Conservation (phyloP, 805 yeast species). For the Torulaspora franciscae region DNA sequence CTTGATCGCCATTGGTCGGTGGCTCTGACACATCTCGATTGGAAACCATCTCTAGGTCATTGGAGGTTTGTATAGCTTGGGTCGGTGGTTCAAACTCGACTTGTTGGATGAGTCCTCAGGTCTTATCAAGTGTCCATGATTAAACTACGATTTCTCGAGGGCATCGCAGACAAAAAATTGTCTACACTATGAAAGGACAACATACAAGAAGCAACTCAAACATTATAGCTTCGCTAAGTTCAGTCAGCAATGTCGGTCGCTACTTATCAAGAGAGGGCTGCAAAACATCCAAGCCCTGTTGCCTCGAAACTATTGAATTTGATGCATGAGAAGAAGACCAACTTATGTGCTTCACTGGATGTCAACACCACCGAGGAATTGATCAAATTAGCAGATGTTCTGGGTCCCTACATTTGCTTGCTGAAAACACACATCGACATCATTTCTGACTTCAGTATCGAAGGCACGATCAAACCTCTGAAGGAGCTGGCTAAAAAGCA, state of each 20-base stretch:
- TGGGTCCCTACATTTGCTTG: constrained; percentile 89
- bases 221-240: not conserved
- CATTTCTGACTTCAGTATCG: constrained; percentile 80
- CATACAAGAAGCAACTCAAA: not conserved
- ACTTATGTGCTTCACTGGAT: constrained; percentile 92
- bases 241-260: constrained; percentile 23
- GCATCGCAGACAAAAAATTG: constrained; percentile 4
- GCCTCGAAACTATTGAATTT: constrained; percentile 68
- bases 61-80: not conserved
- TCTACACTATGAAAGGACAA: not conserved
- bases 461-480: constrained; percentile 72
- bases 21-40: not conserved
- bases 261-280: constrained; percentile 67
- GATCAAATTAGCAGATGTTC: constrained; percentile 60
- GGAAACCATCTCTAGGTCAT: not conserved
- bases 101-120: not conserved
- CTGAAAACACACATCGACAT: constrained; percentile 95
- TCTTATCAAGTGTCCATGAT: not conserved
- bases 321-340: constrained; percentile 77
- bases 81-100: not conserved
- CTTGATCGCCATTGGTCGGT: not conserved
- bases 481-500: constrained; percentile 70
- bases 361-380: constrained; percentile 77
- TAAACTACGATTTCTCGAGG: not conserved
- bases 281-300: constrained; percentile 65